Base-by-base conservation (phyloP, 2,329 filamentous ascomycete genomes). In the Aspergillus sp. region DNA sequence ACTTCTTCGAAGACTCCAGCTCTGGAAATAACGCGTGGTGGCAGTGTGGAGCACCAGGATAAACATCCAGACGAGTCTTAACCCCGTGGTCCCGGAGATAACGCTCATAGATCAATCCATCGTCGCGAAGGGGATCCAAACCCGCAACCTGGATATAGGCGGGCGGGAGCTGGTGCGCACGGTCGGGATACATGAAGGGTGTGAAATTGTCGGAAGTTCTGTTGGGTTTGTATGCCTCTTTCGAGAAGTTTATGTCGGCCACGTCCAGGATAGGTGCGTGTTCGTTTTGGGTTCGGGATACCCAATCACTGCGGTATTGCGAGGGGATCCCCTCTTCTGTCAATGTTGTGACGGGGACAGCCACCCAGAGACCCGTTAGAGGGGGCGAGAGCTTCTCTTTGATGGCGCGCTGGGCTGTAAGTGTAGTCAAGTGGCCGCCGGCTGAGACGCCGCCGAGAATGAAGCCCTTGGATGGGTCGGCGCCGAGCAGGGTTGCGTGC, bases 121-220 rank as follows among this genome's bases (percentile, higher is more conserved):
- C 52, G 35, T 55, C 52, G 14, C 52, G 52, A 33, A 55, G 15
- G 15, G 44, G 45, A 25, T 55, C 52, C 52, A 55, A n/a, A 2
- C 52, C 52, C 19, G 43, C 52, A 12, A 55, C 23, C 44, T 55
- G 52, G 44, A 55, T 40, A 48, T 40, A 49, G 3, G 52, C 52
- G n/a, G 52, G 44, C 19, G 52, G 52, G 4, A 55, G 47, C 21
- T 12, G n/a, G 23, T 19, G 9, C 3, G 19, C 52, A n/a, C 25
- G 31, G 17, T 55, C 52, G 8, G 35, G 14, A 25, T 49, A 27
- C 19, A 33, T 31, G n/a, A 56, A 56, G 3, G 53, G 53, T 2
- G 53, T 46, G 31, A 56, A 56, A 17, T 50, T 25, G 7, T 50
- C 46, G 1, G 53, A 56, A 3, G 7, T 6, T 1, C 39, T 0